phyloP scores from a whole-genome alignment of 805 yeast genomes.

The Metschnikowia dekortorum region DNA sequence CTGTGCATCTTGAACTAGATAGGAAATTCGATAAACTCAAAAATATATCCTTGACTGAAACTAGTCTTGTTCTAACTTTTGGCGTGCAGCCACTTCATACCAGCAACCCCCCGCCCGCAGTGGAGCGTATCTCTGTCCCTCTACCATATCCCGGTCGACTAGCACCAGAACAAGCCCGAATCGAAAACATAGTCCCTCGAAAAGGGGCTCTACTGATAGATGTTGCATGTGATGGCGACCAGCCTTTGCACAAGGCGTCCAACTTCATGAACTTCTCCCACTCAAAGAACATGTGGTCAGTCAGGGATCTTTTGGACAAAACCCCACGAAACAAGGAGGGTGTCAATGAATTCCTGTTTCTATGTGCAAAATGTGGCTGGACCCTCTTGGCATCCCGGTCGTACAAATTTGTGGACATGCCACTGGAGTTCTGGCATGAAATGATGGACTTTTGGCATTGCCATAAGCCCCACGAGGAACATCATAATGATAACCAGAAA shows the following conservation, averaged over 20 bases:
- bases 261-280: conserved; percentile 12
- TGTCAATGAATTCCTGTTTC: conserved; percentile 24
- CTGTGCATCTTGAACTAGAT: conserved; percentile 6
- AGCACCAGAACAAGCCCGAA: neutral
- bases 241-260: neutral
- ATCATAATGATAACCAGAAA: conserved; percentile 19
- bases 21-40: neutral
- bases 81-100: neutral
- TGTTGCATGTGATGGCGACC: neutral
- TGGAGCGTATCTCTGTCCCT: neutral
- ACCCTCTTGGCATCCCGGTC: conserved; percentile 26
- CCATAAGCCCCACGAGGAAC: conserved; percentile 59
- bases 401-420: conserved; percentile 57
- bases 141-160: neutral
- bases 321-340: conserved; percentile 24
- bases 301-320: conserved; percentile 32
- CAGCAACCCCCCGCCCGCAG: neutral
- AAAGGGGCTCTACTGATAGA: neutral
- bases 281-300: conserved; percentile 34
- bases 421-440: conserved; percentile 91
- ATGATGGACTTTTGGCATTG: conserved; percentile 98
- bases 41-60: neutral
- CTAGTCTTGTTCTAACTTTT: neutral
- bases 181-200: neutral
- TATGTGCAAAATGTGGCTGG: conserved; percentile 29